A percentile compares a stretch with the other conserved stretches of the same genome.
Conservation (phyloP, 352 stramenopile genomes). For the Pythium phragmitis region DNA sequence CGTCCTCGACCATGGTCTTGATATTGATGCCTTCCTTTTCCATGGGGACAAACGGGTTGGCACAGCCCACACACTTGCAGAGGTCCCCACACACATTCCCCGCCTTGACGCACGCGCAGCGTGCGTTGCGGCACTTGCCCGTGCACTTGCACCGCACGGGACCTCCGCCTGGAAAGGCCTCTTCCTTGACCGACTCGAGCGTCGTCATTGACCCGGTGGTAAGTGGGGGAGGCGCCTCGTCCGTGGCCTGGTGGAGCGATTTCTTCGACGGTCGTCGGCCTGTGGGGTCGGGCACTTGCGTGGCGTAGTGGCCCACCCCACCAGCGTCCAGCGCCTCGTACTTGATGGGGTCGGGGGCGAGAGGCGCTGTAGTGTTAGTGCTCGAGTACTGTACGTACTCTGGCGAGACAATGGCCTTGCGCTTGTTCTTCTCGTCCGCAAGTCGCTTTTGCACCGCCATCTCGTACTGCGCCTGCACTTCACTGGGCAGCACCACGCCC, state of each 20-base stretch:
- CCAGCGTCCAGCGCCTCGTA: slow-evolving; percentile 11
- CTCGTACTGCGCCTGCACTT: slow-evolving; percentile 44
- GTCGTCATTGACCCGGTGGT: neutral
- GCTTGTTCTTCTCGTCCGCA: slow-evolving; percentile 77
- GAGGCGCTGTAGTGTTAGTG: slow-evolving; percentile 12
- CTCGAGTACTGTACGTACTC: slow-evolving; percentile 74
- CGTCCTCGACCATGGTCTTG: slow-evolving; percentile 59
- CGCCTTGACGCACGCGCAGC: slow-evolving; percentile 78
- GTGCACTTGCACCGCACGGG: slow-evolving; percentile 75
- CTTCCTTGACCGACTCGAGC: slow-evolving; percentile 14
- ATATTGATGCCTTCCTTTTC: slow-evolving; percentile 64
- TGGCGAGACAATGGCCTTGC: slow-evolving; percentile 76
- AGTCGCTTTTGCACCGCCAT: slow-evolving; percentile 38
- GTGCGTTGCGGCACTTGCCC: slow-evolving; percentile 80
- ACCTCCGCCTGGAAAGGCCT: neutral
- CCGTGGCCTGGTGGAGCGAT: slow-evolving; percentile 38
- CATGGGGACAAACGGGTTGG: slow-evolving; percentile 82
- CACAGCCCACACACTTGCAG: slow-evolving; percentile 78
- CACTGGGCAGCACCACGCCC: slow-evolving; percentile 8
- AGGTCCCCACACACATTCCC: slow-evolving; percentile 74
- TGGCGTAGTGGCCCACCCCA: slow-evolving; percentile 37
- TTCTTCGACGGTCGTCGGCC: slow-evolving; percentile 71
- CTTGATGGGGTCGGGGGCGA: slow-evolving; percentile 27
- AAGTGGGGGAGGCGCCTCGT: neutral
- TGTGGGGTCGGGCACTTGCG: slow-evolving; percentile 52